A percentile compares a stretch with the other conserved stretches of the same genome.
phyloP scores from a whole-genome alignment of 306 rosid genomes.

The Fragaria vesca region DNA sequence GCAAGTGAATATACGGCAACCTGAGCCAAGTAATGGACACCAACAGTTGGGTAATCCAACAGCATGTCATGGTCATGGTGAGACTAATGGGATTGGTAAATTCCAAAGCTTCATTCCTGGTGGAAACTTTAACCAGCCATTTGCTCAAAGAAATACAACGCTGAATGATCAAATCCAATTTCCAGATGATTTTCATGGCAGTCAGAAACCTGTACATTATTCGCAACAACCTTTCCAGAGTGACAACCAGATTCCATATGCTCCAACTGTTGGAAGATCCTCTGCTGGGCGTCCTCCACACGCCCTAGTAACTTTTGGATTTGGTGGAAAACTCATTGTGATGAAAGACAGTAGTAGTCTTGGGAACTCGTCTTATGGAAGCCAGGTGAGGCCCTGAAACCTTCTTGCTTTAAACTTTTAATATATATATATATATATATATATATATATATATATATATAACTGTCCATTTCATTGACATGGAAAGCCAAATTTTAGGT shows the following conservation, averaged over 20 bases:
- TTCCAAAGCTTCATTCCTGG: constrained; percentile 39
- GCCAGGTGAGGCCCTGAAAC: constrained; percentile 59
- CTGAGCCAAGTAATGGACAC: constrained; percentile 40
- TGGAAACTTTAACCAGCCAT: constrained; percentile 41
- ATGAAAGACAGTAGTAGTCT: constrained; percentile 59
- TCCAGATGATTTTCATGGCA: constrained; percentile 51
- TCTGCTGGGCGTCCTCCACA: constrained; percentile 92
- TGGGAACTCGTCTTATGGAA: constrained; percentile 53
- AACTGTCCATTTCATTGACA: constrained; percentile 18
- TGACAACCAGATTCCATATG: constrained; percentile 51
- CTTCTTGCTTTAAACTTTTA: constrained; percentile 24
- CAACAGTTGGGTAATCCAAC: constrained; percentile 35
- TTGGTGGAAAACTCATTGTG: constrained; percentile 91
- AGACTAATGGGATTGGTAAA: constrained; percentile 46
- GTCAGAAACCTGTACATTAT: constrained; percentile 40
- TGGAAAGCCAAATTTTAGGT: neutral
- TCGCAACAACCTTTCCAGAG: constrained; percentile 54
- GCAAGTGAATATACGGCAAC: constrained; percentile 44
- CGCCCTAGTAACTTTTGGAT: constrained; percentile 81
- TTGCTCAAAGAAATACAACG: constrained; percentile 42
- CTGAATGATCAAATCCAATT: constrained; percentile 39
- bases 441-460: too few species aligned
- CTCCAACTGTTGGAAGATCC: constrained; percentile 62
- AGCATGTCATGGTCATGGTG: too few species aligned
- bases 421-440: too few species aligned